phyloP scores from a whole-genome alignment of 768 basidiomycete genomes.

The Hirschioporus abietinus region DNA sequence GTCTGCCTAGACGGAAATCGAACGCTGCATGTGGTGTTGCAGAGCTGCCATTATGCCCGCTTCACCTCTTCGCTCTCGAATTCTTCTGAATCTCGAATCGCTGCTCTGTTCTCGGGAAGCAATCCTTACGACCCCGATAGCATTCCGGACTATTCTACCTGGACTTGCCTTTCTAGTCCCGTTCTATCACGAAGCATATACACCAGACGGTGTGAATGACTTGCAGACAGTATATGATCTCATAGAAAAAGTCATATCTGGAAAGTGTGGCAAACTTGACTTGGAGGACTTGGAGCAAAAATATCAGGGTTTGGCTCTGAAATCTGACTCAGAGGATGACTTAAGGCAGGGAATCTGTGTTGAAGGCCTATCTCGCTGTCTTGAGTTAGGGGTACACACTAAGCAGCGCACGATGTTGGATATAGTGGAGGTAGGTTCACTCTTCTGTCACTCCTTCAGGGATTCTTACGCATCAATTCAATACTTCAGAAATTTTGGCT shows the following conservation, averaged over 20 bases:
- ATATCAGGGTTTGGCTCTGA: conserved; percentile 34
- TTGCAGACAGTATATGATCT: conserved; percentile 34
- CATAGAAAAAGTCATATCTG: conserved; percentile 39
- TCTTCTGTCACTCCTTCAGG: not conserved
- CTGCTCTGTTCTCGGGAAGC: conserved; percentile 39
- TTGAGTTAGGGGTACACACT: conserved; percentile 42
- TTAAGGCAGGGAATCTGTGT: conserved; percentile 43
- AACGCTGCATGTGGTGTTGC: conserved; percentile 68
- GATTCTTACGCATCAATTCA: conserved; percentile 5
- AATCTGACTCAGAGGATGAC: conserved; percentile 30
- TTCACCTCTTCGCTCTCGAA: conserved; percentile 39
- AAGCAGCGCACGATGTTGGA: conserved; percentile 48
- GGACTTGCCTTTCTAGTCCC: conserved; percentile 39
- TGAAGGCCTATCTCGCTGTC: conserved; percentile 34
- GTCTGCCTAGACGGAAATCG: conserved; percentile 37
- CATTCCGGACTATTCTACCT: conserved; percentile 49
- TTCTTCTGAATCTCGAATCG: conserved; percentile 45
- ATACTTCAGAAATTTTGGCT: conserved; percentile 47
- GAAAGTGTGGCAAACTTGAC: conserved; percentile 46
- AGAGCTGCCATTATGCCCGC: conserved; percentile 46
- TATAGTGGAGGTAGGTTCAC: conserved; percentile 42
- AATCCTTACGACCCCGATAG: conserved; percentile 37
- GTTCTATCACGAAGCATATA: conserved; percentile 25
- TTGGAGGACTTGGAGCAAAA: conserved; percentile 42
- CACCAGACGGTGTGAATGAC: conserved; percentile 26